Base-by-base conservation (phyloP, 208 protist genomes). In the Acanthamoeba pearcei region DNA sequence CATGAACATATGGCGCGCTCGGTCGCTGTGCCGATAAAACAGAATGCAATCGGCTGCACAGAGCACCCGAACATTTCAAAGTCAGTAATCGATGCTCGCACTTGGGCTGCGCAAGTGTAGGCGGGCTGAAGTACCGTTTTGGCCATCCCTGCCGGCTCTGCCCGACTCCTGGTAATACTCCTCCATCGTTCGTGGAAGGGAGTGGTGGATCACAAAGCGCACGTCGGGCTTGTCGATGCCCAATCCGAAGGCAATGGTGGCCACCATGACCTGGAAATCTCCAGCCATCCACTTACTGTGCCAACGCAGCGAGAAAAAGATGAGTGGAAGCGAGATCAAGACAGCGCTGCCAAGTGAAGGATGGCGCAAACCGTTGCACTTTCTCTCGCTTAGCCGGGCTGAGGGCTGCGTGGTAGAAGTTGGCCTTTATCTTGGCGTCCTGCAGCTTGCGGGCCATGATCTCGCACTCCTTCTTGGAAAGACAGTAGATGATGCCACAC, bases 101-200 rank as follows among this genome's bases (percentile, higher is more conserved):
- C 46, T 49, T 57, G 53, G 53, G 4, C 53, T 4, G 53, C 17
- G 13, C 46, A 12, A 12, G 8, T 10, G 27, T 24, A 53, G 1
- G 76, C 24, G 76, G 24, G 76, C 13, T 42, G 46, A 15, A 57
- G 53, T 38, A 88, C 80, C 80, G 4, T 55, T 24, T 10, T 5
- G 27, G 3, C 88, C 88, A 95, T 99, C 99, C 82, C 99, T 96
- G 15, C 99, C 99, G 3, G 98, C 98, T 19, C 99, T 96, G 38
- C 99, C 99, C 32, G 97, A 98, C 95, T 99, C 99, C 96, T 99
- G 99, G 83, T 99, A 98, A 95, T 99, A 99, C 27, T 96, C 97
- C 97, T 99, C 99, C 10, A 99, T 89, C 3, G 97, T 99, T 60
- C 98, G 98, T 0, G 99, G 99, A 4, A 99, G 95, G 0, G 97